Evolutionary conservation across 1,139 yeast genomes (phyloP), one percentile per base, ranked within the genome.

Genomic region (Pichia sp.): DNA sequence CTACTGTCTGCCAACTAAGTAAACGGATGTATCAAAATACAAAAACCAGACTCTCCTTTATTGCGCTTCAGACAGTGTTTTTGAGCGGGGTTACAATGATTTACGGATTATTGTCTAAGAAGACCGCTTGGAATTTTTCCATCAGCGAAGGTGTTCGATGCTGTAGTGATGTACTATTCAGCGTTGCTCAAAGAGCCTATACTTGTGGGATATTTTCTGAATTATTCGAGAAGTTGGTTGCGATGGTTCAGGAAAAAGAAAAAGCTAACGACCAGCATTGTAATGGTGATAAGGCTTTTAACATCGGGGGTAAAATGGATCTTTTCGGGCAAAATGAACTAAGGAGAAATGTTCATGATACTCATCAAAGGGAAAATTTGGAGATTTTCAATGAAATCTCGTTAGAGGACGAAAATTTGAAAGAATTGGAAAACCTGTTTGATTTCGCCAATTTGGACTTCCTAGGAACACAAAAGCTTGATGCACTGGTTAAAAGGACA

Each of bases 121-220:
- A 60, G 13, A 32, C 56, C 3, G 48, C 44, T 31, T 60, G 59
- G 58, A 51, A 44, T 47, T 47, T 54, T 43, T 56, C 57, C 19
- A 55, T 56, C 8, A 49, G 59, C 19, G 57, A 54, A 16, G 57
- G 55, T 29, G 38, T 60, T 13, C 40, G 55, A 16, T 56, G 56
- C 15, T 60, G 62, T 40, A 57, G 60, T 31, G 56, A 54, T 8
- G 53, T 57, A 2, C 45, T 60, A 7, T 60, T 53, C 38, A 53
- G 59, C 15, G 59, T 60, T 47, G 56, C 61, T 4, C 61, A 56
- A 45, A 53, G 63, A 49, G 56, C 63, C 10, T 45, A 49, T 7
- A 58, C 61, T 11, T 57, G 58, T 29, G 45, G 29, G 4, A 52
- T 54, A 19, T 51, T 60, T 5, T 51, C 62, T 32, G 62, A 58